Evolutionary conservation across 768 basidiomycete genomes (phyloP), one percentile per base, ranked within the genome.

Genomic region (Suillus occidentalis): DNA sequence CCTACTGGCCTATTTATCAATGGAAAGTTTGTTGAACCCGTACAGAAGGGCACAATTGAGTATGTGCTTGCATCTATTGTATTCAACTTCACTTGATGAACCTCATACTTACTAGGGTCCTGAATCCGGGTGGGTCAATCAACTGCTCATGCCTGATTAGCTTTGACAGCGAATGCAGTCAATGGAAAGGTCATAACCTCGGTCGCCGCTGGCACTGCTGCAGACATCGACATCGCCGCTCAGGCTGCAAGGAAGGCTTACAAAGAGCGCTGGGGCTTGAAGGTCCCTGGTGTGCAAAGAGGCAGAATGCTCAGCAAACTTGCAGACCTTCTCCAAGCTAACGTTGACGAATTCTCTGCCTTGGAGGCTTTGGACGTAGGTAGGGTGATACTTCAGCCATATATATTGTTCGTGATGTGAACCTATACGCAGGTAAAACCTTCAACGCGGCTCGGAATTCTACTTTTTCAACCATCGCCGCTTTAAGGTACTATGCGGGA

Each of bases 321-420:
- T 25, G 86, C 82, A 16, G 78, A 81, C 39, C 74, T 87, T 25
- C 82, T 88, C 69, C 84, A 85, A 63, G 65, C 78, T 61, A 75
- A 86, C 72, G 71, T 71, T 14, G 82, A 82, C 13, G 78, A 79
- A 61, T 73, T 88, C 20, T 75, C 82, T 13, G 84, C 83, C 20
- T 72, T 88, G 50, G 87, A 87, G 70, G 76, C 82, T 34, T 66
- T 84, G 56, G 82, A 87, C 71, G 81, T 82, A 65, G 75, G 79
- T 81, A 55, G 63, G 77, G 55, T 69, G 34, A 40, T 28, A 20
- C 25, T 59, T 66, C 57, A 18, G 10, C 25, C 9, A 61, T 43
- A 34, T 36, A 2, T 55, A 8, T 39, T 25, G 13, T 10, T 55
- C 8, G 34, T 60, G 18, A 25, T 14, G 6, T 6, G 13, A 62